Conservation (phyloP, 768 basidiomycete species). For the Tylopilus felleus region DNA sequence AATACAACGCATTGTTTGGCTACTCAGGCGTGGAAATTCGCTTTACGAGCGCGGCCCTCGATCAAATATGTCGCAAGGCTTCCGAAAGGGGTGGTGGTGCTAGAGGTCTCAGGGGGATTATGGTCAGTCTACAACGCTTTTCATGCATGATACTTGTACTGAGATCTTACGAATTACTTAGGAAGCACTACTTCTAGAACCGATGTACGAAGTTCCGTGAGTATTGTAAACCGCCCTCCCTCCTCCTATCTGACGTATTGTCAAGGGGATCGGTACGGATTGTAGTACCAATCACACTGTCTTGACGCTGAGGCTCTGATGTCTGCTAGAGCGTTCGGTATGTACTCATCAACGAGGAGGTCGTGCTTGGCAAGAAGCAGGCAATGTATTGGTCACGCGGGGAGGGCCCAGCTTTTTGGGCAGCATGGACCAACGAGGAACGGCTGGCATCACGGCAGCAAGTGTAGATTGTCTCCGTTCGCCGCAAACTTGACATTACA, state of each 20-base stretch:
- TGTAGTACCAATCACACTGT: neutral
- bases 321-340: slow-evolving; percentile 62
- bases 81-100: slow-evolving; percentile 85
- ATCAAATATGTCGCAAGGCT: slow-evolving; percentile 79
- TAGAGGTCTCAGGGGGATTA: slow-evolving; percentile 82
- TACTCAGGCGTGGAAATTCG: slow-evolving; percentile 83
- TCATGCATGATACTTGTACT: neutral
- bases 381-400: slow-evolving; percentile 76
- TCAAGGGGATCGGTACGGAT: slow-evolving; percentile 62
- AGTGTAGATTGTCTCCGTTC: slow-evolving; percentile 8
- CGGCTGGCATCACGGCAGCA: slow-evolving; percentile 18
- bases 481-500: neutral
- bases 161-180: slow-evolving; percentile 25
- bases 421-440: slow-evolving; percentile 74
- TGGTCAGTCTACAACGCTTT: slow-evolving; percentile 46
- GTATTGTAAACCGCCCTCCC: slow-evolving; percentile 31
- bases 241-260: neutral
- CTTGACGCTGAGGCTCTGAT: slow-evolving; percentile 15
- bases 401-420: slow-evolving; percentile 67
- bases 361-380: slow-evolving; percentile 58
- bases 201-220: slow-evolving; percentile 93
- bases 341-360: slow-evolving; percentile 74
- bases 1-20: slow-evolving; percentile 81
- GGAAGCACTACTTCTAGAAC: slow-evolving; percentile 80
- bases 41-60: slow-evolving; percentile 78